A percentile compares a stretch with the other conserved stretches of the same genome.
Evolutionary conservation across 495 filamentous ascomycete genomes (phyloP).

Genomic region (Penicillium roqueforti): DNA sequence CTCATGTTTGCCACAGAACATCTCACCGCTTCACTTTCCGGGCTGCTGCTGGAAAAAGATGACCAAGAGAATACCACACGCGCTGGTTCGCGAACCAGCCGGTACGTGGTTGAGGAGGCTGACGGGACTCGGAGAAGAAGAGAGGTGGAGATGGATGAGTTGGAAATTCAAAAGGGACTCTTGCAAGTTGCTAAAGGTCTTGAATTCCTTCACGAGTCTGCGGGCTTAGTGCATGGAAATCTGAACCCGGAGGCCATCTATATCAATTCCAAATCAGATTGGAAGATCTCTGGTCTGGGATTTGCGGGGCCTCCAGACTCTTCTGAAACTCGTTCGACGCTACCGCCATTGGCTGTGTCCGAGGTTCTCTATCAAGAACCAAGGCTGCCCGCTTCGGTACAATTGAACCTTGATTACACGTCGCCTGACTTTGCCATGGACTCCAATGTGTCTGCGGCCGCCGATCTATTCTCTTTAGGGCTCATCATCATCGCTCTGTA

Average conservation of each 20-base stretch:
- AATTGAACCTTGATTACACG: constrained; percentile 86
- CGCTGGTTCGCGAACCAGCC: constrained; percentile 64
- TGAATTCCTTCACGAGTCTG: constrained; percentile 95
- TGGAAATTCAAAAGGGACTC: constrained; percentile 95
- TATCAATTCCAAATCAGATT: constrained; percentile 95
- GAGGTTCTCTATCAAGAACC: constrained; percentile 83
- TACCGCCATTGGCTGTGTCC: constrained; percentile 71
- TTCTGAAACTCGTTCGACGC: constrained; percentile 62
- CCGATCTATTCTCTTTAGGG: constrained; percentile 91
- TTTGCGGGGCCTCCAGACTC: constrained; percentile 76
- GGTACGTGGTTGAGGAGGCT: constrained; percentile 77
- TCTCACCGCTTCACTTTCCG: constrained; percentile 81
- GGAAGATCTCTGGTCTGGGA: constrained; percentile 93
- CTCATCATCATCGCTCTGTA: constrained; percentile 85
- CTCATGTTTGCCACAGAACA: constrained; percentile 94
- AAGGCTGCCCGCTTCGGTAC: constrained; percentile 75
- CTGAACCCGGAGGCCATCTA: constrained; percentile 93
- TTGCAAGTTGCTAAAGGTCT: constrained; percentile 90
- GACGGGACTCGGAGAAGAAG: constrained; percentile 68
- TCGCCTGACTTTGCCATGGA: constrained; percentile 93
- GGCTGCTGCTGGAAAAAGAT: constrained; percentile 82
- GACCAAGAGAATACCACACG: constrained; percentile 64
- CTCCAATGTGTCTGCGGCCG: constrained; percentile 68
- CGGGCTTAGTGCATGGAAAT: constrained; percentile 88
- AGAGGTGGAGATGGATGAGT: constrained; percentile 91